Percentiles rank a stretch among this genome's conserved stretches.
These are phyloP conservation scores for Stachybotrys chlorohalonatus DNA, from an alignment of 2,329 filamentous ascomycete species.

Conservation along the genomic window DNA sequence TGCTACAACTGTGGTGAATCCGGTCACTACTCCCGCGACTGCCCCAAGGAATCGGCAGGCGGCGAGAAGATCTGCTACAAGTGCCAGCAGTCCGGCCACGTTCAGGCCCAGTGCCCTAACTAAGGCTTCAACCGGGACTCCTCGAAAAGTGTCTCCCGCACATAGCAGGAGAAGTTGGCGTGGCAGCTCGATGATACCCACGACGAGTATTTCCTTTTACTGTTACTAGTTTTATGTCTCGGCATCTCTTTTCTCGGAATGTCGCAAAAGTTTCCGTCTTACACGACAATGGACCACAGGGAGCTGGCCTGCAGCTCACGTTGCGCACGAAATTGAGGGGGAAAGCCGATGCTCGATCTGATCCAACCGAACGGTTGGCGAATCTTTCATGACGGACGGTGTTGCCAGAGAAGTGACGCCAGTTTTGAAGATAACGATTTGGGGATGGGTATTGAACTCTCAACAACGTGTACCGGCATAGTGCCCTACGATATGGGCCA, in stretches of 20 bases:
- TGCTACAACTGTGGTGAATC: slow-evolving; percentile 98
- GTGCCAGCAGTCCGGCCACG: slow-evolving; percentile 75
- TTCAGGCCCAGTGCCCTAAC: slow-evolving; percentile 89
- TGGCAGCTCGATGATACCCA: slow-evolving; percentile 35
- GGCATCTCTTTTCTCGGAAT: slow-evolving; percentile 8
- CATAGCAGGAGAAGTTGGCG: slow-evolving; percentile 22
- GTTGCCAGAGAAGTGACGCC: slow-evolving; percentile 14
- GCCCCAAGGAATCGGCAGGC: slow-evolving; percentile 78
- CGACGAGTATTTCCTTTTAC: slow-evolving; percentile 20
- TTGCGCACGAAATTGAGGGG: slow-evolving; percentile 16
- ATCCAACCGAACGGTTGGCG: not conserved
- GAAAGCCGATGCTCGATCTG: not conserved
- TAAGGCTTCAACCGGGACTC: slow-evolving; percentile 21
- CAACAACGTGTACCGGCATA: slow-evolving; percentile 7
- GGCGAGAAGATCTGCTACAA: slow-evolving; percentile 98
- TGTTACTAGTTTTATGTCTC: slow-evolving; percentile 12
- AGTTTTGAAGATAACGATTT: slow-evolving; percentile 14
- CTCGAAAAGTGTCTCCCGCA: slow-evolving; percentile 12
- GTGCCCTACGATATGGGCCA: not conserved
- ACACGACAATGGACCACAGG: slow-evolving; percentile 21
- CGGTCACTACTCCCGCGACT: slow-evolving; percentile 91
- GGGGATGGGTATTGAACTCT: slow-evolving; percentile 17
- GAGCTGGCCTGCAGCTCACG: slow-evolving; percentile 16
- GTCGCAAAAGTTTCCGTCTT: slow-evolving; percentile 19
- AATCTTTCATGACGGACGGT: slow-evolving; percentile 11